phyloP scores from a whole-genome alignment of 1,139 yeast genomes.

The Magnusiomyces ingens region DNA sequence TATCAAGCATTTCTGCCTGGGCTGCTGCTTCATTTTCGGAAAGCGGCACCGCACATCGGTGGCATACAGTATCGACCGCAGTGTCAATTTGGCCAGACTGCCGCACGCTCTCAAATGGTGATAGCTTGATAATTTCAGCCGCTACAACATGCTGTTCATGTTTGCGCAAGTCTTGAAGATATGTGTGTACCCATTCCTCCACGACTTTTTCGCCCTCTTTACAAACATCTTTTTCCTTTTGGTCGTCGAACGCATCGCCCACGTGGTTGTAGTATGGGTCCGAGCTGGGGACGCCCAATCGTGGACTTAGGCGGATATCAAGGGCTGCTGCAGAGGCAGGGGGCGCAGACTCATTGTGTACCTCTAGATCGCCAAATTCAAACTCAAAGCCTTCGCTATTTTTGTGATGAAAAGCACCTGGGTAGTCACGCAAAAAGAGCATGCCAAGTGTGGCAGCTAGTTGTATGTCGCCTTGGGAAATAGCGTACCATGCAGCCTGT shows the following conservation, averaged over 20 bases:
- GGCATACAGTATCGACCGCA: conserved; percentile 59
- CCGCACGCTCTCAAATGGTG: conserved; percentile 40
- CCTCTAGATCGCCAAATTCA: conserved; percentile 16
- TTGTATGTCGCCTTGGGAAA: conserved; percentile 58
- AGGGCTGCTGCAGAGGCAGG: neutral
- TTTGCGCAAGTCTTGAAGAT: conserved; percentile 51
- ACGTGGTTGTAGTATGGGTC: neutral
- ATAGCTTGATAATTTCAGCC: conserved; percentile 47
- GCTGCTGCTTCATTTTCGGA: conserved; percentile 49
- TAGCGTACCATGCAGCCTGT: conserved; percentile 48
- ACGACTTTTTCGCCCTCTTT: conserved; percentile 22
- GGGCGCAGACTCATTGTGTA: neutral
- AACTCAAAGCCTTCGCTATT: neutral
- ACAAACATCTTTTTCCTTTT: conserved; percentile 13
- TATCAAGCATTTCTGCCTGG: neutral
- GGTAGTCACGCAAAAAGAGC: conserved; percentile 45
- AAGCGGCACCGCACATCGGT: conserved; percentile 55
- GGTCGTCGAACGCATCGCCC: neutral
- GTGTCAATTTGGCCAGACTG: conserved; percentile 49
- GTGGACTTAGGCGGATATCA: neutral
- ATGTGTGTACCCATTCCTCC: conserved; percentile 52
- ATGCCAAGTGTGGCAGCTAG: conserved; percentile 55
- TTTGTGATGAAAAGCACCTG: conserved; percentile 22
- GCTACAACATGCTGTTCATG: conserved; percentile 51
- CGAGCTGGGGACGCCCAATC: too few relatives aligned